Conservation (phyloP, 805 yeast genomes). For the Ogataea paradorogensis region DNA sequence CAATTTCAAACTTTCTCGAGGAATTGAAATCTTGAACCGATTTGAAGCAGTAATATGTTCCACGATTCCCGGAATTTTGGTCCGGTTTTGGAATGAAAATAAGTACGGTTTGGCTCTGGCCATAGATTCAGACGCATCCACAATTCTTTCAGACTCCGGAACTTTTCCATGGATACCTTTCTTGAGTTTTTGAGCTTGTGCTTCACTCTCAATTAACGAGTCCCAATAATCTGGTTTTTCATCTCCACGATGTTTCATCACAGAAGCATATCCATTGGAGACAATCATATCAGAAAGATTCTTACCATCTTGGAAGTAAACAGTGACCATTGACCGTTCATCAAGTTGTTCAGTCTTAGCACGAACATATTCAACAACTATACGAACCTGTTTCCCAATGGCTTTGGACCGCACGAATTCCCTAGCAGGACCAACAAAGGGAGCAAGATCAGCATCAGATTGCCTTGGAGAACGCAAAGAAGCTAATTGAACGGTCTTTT, state of each 20-base stretch:
- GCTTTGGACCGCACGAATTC: conserved; percentile 68
- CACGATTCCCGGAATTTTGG: conserved; percentile 62
- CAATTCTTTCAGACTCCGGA: conserved; percentile 57
- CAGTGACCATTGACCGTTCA: conserved; percentile 62
- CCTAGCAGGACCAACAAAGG: conserved; percentile 61
- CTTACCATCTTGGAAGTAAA: conserved; percentile 46
- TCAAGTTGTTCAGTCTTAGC: conserved; percentile 59
- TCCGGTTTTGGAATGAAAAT: conserved; percentile 64
- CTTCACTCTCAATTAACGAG: conserved; percentile 65
- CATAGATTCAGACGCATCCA: conserved; percentile 76
- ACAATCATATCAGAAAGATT: conserved; percentile 65
- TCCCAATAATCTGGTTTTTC: conserved; percentile 80
- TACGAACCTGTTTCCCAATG: conserved; percentile 68
- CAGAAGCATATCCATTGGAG: conserved; percentile 69
- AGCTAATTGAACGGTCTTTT: conserved; percentile 68
- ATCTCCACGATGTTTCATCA: conserved; percentile 68
- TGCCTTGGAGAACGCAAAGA: conserved; percentile 74
- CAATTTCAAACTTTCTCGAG: conserved; percentile 68
- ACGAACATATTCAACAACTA: conserved; percentile 63
- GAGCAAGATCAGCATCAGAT: conserved; percentile 52
- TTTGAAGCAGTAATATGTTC: conserved; percentile 70
- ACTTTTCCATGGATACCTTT: conserved; percentile 63
- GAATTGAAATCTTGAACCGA: conserved; percentile 62
- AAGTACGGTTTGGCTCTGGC: conserved; percentile 72
- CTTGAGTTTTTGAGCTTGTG: conserved; percentile 51